Evolutionary conservation across 75 land plant genomes (phyloP), one percentile per base, ranked within the genome.

Genomic region (Pinus tabuliformis): DNA sequence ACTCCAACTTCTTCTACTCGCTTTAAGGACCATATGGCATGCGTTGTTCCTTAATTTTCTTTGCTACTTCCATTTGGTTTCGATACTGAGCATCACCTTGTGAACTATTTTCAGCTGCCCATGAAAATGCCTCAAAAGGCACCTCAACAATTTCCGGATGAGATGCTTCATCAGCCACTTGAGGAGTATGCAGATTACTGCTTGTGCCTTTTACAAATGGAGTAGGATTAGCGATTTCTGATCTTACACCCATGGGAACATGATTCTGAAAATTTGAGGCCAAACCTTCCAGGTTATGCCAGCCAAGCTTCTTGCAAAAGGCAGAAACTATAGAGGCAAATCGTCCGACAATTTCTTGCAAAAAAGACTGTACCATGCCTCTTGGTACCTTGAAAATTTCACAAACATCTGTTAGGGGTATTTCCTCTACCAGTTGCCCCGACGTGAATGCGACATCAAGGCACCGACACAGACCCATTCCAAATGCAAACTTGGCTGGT

Each of bases 321-420:
- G 86, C 76, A 80, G 95, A 81, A 54, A 97, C 91, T 98, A 97
- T 97, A 66, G 90, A 86, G 36, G 99, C 95, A 88, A 97, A 97
- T 76, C 99, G 86, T 65, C 99, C 99, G 79, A 98, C 91, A 86
- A 89, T 95, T 70, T 94, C 99, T 83, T 97, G 99, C 57, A 97
- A 84, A 42, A n/a, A n/a, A n/a, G 91, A 89, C 73, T 97, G 99
- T 59, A 97, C 95, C 94, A 90, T 97, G 39, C 99, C 99, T 82
- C 99, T 92, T 37, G 95, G 91, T 49, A 97, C 99, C 83, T 88
- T 91, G 77, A 94, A 97, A 39, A 88, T 82, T 56, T 89, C 97
- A 81, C 98, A 97, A 78, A 97, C 95, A 74, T 92, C 98, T 82
- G 75, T 59, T 12, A 97, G 85, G 15, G 95, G 93, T 57, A 86